These are phyloP conservation scores for Eustoma russellianum DNA, from an alignment of 257 asterid species.

Conservation along the genomic window DNA sequence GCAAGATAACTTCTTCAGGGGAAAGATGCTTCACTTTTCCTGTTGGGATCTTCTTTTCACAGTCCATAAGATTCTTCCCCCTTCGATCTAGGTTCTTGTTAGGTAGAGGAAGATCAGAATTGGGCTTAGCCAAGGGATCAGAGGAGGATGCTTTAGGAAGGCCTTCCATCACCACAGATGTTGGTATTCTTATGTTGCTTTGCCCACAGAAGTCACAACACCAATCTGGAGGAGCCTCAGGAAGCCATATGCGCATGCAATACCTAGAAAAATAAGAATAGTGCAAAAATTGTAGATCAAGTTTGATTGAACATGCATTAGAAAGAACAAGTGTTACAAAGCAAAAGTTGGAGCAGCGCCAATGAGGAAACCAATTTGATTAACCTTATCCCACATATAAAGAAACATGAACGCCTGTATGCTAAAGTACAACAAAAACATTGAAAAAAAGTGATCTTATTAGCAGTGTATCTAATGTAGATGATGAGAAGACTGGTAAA, in stretches of 20 bases:
- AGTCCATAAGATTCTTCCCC: not conserved
- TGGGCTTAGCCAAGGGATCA: not conserved
- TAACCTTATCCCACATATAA: too few relatives aligned
- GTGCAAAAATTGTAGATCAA: not conserved
- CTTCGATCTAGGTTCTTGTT: not conserved
- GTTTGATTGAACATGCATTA: too few relatives aligned
- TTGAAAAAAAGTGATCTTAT: too few relatives aligned
- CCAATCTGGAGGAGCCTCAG: conserved; percentile 27
- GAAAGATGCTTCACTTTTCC: conserved; percentile 46
- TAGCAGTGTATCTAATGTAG: too few relatives aligned
- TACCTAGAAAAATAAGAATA: conserved; percentile 32
- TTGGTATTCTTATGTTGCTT: conserved; percentile 4
- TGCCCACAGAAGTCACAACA: conserved; percentile 38
- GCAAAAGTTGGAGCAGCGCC: too few relatives aligned
- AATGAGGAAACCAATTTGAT: too few relatives aligned
- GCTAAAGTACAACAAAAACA: too few relatives aligned
- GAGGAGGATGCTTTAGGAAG: not conserved
- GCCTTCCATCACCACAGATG: conserved; percentile 13
- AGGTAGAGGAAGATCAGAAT: not conserved
- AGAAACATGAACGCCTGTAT: too few relatives aligned
- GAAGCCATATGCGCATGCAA: conserved; percentile 28
- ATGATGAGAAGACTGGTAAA: too few relatives aligned
- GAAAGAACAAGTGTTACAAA: too few relatives aligned
- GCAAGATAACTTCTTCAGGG: conserved; percentile 39
- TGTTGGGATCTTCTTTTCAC: conserved; percentile 31